Conservation (phyloP, 1,139 yeast species). For the Suhomyces kunorum region DNA sequence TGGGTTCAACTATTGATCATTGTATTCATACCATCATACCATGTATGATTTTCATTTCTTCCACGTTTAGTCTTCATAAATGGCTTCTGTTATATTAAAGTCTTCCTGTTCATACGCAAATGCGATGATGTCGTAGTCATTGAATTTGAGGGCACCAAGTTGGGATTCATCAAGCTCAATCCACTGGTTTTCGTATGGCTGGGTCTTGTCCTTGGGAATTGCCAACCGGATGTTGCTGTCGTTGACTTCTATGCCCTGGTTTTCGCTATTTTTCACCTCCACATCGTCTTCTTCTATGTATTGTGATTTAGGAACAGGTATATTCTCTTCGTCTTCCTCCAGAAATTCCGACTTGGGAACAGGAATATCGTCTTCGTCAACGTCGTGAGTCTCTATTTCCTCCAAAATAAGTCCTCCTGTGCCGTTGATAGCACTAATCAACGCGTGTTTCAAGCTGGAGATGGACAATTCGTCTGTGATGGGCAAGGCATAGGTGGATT, state of each 20-base stretch:
- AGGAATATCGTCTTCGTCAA: conserved; percentile 24
- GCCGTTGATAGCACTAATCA: conserved; percentile 41
- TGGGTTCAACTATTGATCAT: conserved; percentile 4
- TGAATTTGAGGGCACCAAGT: conserved; percentile 30
- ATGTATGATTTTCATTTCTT: conserved; percentile 7
- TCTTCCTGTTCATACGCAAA: conserved; percentile 43
- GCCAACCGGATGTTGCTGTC: conserved; percentile 37
- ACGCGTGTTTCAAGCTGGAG: conserved; percentile 30
- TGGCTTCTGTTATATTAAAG: conserved; percentile 44
- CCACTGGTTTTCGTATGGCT: conserved; percentile 46
- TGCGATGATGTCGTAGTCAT: conserved; percentile 43
- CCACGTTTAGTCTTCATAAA: conserved; percentile 35
- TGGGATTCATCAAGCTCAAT: conserved; percentile 32
- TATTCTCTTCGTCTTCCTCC: conserved; percentile 24
- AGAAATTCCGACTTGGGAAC: conserved; percentile 34
- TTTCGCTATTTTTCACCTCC: background rate
- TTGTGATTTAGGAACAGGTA: conserved; percentile 35
- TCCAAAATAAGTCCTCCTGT: conserved; percentile 48
- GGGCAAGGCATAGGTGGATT: conserved; percentile 46
- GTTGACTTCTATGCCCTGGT: conserved; percentile 11
- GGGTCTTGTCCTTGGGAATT: conserved; percentile 41
- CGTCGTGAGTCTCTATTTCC: conserved; percentile 21
- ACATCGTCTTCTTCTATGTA: conserved; percentile 19
- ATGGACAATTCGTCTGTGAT: conserved; percentile 27
- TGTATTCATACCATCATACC: conserved; percentile 9